phyloP scores from a whole-genome alignment of 768 basidiomycete species.

The Termitomyces titanicus region DNA sequence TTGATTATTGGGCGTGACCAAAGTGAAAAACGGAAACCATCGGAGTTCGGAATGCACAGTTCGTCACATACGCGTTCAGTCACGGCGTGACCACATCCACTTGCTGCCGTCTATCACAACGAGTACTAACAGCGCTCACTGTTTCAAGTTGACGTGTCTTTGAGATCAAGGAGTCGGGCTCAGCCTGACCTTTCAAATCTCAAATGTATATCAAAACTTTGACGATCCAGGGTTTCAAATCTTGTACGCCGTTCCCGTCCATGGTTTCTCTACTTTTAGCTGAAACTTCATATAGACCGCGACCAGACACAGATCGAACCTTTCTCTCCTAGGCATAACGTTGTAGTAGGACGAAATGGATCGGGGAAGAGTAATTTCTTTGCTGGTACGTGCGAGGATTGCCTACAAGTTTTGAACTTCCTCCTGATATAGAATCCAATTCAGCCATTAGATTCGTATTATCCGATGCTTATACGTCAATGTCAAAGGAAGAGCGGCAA shows the following conservation, averaged over 20 bases:
- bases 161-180: not conserved
- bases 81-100: slow-evolving; percentile 3
- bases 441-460: slow-evolving; percentile 95
- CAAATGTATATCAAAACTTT: slow-evolving; percentile 84
- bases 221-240: slow-evolving; percentile 96
- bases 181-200: not conserved
- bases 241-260: slow-evolving; percentile 59
- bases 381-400: slow-evolving; percentile 55
- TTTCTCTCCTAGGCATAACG: slow-evolving; percentile 91
- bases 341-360: slow-evolving; percentile 96
- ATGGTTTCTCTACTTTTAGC: not conserved
- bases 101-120: not conserved
- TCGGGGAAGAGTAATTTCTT: slow-evolving; percentile 99
- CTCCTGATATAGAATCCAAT: not conserved
- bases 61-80: slow-evolving; percentile 15
- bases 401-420: not conserved
- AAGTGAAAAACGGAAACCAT: not conserved
- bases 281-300: slow-evolving; percentile 46
- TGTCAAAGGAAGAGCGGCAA: slow-evolving; percentile 90
- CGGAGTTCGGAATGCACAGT: not conserved
- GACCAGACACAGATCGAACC: slow-evolving; percentile 93
- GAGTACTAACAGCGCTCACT: not conserved
- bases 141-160: not conserved
- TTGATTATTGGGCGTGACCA: too few species aligned
- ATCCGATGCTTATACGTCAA: slow-evolving; percentile 95